Evolutionary conservation across 495 filamentous ascomycete genomes (phyloP).

Genomic region (Sabuloglossum arenarium): DNA sequence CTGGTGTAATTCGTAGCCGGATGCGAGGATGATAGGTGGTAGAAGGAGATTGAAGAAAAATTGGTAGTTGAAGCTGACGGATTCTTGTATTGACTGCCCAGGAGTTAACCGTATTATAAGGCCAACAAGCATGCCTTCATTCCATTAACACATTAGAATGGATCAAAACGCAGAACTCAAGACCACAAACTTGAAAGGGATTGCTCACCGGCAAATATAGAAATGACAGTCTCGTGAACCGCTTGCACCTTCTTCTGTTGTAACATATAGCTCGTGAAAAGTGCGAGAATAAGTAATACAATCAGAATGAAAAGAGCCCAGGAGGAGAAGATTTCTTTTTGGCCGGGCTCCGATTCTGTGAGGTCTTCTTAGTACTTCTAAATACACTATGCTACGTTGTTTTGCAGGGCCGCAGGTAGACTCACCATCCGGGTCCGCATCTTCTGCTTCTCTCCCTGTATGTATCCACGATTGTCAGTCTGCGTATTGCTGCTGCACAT

Average conservation of each 20-base stretch:
- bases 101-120: slow-evolving; percentile 65
- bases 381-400: no score
- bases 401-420: neutral
- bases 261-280: slow-evolving; percentile 92
- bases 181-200: neutral
- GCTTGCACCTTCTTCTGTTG: slow-evolving; percentile 91
- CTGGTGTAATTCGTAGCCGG: slow-evolving; percentile 92
- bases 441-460: slow-evolving; percentile 16
- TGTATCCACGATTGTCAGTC: slow-evolving; percentile 9
- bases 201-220: slow-evolving; percentile 78
- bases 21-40: slow-evolving; percentile 90
- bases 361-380: neutral
- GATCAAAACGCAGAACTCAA: neutral
- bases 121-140: slow-evolving; percentile 80
- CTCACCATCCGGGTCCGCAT: slow-evolving; percentile 18
- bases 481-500: slow-evolving; percentile 16
- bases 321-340: slow-evolving; percentile 85
- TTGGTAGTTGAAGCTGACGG: slow-evolving; percentile 92
- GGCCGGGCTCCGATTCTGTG: slow-evolving; percentile 36
- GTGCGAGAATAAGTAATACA: slow-evolving; percentile 71
- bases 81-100: slow-evolving; percentile 60
- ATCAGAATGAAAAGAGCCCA: slow-evolving; percentile 96
- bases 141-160: neutral
- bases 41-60: slow-evolving; percentile 98
- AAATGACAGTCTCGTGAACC: slow-evolving; percentile 92